Evolutionary conservation across 306 rosid species (phyloP).

Genomic region (Aeschynomene evenia): DNA sequence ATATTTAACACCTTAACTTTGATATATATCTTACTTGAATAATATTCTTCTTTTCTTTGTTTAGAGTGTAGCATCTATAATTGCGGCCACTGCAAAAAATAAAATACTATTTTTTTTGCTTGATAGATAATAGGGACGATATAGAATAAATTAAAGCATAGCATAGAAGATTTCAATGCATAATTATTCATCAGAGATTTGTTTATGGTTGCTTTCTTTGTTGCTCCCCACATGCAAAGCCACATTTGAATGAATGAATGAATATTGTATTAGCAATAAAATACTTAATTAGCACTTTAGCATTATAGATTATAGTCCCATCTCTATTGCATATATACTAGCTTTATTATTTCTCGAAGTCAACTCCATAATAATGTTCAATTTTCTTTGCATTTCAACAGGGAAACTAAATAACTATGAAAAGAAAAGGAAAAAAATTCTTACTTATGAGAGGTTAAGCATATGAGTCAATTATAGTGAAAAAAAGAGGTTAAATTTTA

Average conservation of each 20-base stretch:
- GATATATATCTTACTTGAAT: too few species aligned
- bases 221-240: conserved; percentile 50
- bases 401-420: too few species aligned
- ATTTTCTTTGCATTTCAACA: conserved; percentile 6
- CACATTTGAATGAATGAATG: too few species aligned
- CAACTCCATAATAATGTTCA: neutral
- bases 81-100: conserved; percentile 29
- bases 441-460: too few species aligned
- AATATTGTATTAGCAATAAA: conserved; percentile 31
- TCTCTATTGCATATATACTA: neutral
- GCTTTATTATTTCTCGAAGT: conserved; percentile 11
- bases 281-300: conserved; percentile 10
- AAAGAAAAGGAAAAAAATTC: too few species aligned
- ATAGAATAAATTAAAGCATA: conserved; percentile 21
- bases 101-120: conserved; percentile 16
- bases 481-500: too few species aligned
- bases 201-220: conserved; percentile 22
- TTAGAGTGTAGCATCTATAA: neutral
- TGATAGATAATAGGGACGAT: conserved; percentile 16
- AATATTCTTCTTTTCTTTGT: too few species aligned
- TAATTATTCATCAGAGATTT: conserved; percentile 25
- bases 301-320: neutral
- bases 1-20: too few species aligned
- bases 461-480: too few species aligned
- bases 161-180: conserved; percentile 28